Evolutionary conservation across 2,329 filamentous ascomycete species (phyloP), one percentile per base, ranked within the genome.

Genomic region (Monosporascus sp.): DNA sequence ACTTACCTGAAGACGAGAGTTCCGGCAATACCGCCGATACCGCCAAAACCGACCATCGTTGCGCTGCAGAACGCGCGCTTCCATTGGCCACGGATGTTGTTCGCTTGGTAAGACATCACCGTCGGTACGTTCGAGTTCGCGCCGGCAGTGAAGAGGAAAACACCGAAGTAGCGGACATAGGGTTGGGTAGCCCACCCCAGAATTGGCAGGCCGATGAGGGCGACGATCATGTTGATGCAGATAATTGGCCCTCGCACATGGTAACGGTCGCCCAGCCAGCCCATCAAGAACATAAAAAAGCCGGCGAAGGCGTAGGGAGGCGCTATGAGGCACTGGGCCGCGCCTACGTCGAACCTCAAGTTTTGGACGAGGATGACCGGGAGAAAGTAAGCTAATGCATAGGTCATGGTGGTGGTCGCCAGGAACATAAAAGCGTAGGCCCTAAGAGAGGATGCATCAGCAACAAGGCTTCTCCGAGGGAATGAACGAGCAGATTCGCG

Each of bases 81-180:
- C 88, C 89, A 93, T 72, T 93, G 89, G 0, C 89, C 89, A 49
- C 88, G 83, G 64, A 94, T 87, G 72, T 94, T 94, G 73, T 92
- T 93, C 47, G 88, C 87, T 72, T 92, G 43, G 5, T 46, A 46
- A 27, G 43, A 46, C 43, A 46, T 46, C 11, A 46, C 43, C 2
- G 20, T 24, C 3, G 43, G 43, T 25, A 46, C 17, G 22, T 94
- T 94, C 59, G 85, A 81, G 69, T 91, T 91, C 58, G 86, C 84
- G 7, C 88, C 89, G 0, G 87, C 87, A 0, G 87, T 87, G n/a
- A 83, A 79, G 48, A 92, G 72, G 72, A 92, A 92, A 53, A 90
- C 79, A 51, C 88, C 88, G 57, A 89, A 84, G 70, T 90, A 91
- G 45, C 87, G 80, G 9, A 84, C 80, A 2, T 67, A 76, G 3